These are phyloP conservation scores for Sporothrix globosa DNA, from an alignment of 2,329 filamentous ascomycete species.

Conservation along the genomic window DNA sequence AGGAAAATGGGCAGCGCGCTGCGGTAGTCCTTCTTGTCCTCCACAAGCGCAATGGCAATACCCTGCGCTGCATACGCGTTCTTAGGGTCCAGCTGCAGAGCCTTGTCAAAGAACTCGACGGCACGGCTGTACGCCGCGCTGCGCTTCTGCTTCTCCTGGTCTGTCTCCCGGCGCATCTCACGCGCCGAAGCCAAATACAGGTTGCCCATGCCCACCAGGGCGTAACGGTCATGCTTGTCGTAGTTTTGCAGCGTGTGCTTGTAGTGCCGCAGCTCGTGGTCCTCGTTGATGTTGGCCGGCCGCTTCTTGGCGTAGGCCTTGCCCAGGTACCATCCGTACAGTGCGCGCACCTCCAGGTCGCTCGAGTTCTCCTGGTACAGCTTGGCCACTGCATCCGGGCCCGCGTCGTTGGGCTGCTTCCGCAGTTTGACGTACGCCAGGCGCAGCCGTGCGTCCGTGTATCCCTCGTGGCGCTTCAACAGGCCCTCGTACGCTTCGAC, in stretches of 20 bases:
- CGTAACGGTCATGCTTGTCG: conserved; percentile 98
- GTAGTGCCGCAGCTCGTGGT: conserved; percentile 89
- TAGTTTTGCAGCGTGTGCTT: conserved; percentile 93
- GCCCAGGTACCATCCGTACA: conserved; percentile 95
- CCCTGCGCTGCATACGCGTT: conserved; percentile 97
- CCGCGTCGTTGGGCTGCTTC: conserved; percentile 79
- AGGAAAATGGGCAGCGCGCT: conserved; percentile 84
- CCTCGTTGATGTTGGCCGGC: conserved; percentile 78
- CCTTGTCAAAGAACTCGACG: conserved; percentile 98
- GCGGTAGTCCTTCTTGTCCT: conserved; percentile 89
- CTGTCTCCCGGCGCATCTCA: conserved; percentile 91
- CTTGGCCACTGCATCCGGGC: conserved; percentile 81
- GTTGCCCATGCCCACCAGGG: conserved; percentile 95
- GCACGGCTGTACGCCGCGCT: conserved; percentile 85
- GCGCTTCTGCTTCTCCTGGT: conserved; percentile 87
- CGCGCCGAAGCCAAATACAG: conserved; percentile 82
- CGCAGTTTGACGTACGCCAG: conserved; percentile 88
- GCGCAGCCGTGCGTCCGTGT: conserved; percentile 86
- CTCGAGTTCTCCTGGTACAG: conserved; percentile 81
- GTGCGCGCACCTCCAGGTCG: conserved; percentile 86
- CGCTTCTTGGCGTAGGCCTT: conserved; percentile 79
- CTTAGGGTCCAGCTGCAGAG: conserved; percentile 87
- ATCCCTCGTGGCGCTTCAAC: conserved; percentile 82
- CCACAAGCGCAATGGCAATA: conserved; percentile 88
- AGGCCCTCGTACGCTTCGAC: conserved; percentile 86